These are phyloP conservation scores for Leccinum ochraceum DNA, from an alignment of 768 basidiomycete species.

Conservation along the genomic window DNA sequence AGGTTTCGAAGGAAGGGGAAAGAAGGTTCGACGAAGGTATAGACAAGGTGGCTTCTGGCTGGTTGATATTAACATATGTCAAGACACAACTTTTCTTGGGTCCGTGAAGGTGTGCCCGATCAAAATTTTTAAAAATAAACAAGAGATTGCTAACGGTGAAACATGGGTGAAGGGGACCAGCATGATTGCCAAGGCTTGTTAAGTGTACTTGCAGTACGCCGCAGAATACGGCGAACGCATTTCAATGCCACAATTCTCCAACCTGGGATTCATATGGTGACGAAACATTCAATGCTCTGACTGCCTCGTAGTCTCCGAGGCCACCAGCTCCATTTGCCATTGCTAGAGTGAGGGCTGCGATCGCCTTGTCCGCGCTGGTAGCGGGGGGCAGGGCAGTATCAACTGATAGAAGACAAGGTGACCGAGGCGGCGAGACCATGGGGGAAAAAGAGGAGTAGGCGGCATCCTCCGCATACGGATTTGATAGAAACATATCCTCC, in stretches of 20 bases:
- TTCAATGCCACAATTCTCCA: conserved; percentile 62
- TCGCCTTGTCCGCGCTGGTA: conserved; percentile 56
- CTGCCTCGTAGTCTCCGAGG: conserved; percentile 55
- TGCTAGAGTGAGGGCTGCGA: conserved; percentile 58
- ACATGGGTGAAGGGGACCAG: neutral
- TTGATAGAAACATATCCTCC: conserved; percentile 8
- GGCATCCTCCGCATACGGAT: conserved; percentile 5
- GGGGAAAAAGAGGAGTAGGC: conserved; percentile 10
- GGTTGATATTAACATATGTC: conserved; percentile 25
- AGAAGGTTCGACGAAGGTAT: conserved; percentile 27
- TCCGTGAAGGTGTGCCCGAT: conserved; percentile 18
- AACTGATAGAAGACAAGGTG: conserved; percentile 11
- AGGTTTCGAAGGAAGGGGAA: conserved; percentile 6
- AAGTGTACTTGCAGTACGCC: conserved; percentile 6
- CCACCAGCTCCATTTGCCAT: conserved; percentile 67
- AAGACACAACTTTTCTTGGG: conserved; percentile 21
- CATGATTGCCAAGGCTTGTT: neutral
- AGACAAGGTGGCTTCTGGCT: conserved; percentile 16
- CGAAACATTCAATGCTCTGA: conserved; percentile 40
- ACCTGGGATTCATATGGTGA: conserved; percentile 44
- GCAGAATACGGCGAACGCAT: neutral
- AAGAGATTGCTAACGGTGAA: conserved; percentile 15
- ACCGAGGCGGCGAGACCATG: conserved; percentile 15
- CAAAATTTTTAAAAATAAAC: conserved; percentile 31
- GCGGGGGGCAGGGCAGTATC: conserved; percentile 27